These are phyloP conservation scores for Waitea zeae DNA, from an alignment of 1,284 basidiomycete species.

Conservation along the genomic window DNA sequence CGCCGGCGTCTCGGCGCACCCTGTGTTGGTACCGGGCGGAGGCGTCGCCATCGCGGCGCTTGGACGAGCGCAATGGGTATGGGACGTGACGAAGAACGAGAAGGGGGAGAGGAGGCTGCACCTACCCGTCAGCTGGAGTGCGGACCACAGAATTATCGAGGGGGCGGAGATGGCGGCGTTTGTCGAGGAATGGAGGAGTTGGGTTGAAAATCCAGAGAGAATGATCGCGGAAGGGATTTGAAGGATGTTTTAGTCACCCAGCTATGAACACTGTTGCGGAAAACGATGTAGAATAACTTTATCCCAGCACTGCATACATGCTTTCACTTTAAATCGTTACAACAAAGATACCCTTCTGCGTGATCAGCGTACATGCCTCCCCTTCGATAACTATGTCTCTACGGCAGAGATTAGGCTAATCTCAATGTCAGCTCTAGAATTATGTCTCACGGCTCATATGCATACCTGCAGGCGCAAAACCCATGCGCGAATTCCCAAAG, in stretches of 20 bases:
- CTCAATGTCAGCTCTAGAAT: no score
- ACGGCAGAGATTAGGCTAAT: no score
- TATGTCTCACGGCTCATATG: no score
- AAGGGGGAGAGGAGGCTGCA: constrained; percentile 48
- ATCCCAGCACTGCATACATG: no score
- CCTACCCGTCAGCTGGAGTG: constrained; percentile 72
- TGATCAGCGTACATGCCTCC: no score
- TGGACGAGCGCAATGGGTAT: constrained; percentile 72
- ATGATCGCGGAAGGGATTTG: constrained; percentile 48
- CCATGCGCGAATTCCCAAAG: constrained; percentile 25
- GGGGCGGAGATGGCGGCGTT: constrained; percentile 87
- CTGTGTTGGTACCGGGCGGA: constrained; percentile 76
- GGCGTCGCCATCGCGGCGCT: constrained; percentile 86
- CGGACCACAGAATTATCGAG: constrained; percentile 84
- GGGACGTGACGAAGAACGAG: constrained; percentile 31
- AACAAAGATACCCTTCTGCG: no score
- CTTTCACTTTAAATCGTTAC: no score
- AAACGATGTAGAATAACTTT: no score
- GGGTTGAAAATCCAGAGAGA: constrained; percentile 67
- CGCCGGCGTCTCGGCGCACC: constrained; percentile 50
- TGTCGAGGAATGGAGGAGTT: constrained; percentile 77
- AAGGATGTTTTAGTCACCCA: constrained; percentile 7
- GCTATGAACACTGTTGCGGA: no score
- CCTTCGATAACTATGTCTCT: no score
- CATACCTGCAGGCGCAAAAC: constrained; percentile 27